Evolutionary conservation across 768 basidiomycete genomes (phyloP).

Genomic region (Hypholoma fasciculare): DNA sequence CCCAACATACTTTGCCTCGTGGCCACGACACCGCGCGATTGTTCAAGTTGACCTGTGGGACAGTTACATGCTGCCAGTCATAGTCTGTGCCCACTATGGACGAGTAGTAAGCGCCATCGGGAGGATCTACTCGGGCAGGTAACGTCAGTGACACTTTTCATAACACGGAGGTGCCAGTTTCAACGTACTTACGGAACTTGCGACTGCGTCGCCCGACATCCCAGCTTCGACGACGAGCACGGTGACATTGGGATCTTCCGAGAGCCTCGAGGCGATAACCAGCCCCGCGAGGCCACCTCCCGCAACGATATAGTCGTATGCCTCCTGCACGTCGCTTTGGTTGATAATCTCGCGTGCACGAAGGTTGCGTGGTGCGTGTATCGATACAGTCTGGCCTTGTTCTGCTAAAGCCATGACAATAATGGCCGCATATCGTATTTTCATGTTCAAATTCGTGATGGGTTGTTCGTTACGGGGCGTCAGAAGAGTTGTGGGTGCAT

Average conservation of each 20-base stretch:
- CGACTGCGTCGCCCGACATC: slow-evolving; percentile 13
- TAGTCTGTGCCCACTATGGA: slow-evolving; percentile 44
- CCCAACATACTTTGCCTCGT: slow-evolving; percentile 44
- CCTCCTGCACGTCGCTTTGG: slow-evolving; percentile 6
- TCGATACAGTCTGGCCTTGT: too few species aligned
- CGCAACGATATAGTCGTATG: slow-evolving; percentile 36
- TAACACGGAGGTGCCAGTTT: background rate
- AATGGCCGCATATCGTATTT: too few species aligned
- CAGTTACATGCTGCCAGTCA: slow-evolving; percentile 50
- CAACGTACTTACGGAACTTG: slow-evolving; percentile 8
- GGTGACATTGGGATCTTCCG: slow-evolving; percentile 32
- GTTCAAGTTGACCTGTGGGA: slow-evolving; percentile 38
- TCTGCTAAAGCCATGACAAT: too few species aligned
- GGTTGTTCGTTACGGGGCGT: too few species aligned
- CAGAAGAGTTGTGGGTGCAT: too few species aligned
- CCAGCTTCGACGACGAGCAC: slow-evolving; percentile 45
- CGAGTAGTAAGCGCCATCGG: slow-evolving; percentile 46
- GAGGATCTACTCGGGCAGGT: slow-evolving; percentile 29
- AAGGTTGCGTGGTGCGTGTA: background rate
- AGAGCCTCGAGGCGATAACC: slow-evolving; percentile 30
- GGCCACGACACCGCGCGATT: slow-evolving; percentile 51
- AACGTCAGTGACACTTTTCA: background rate
- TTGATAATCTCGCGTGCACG: slow-evolving; percentile 1
- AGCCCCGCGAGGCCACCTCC: slow-evolving; percentile 37
- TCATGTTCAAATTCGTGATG: too few species aligned